Evolutionary conservation across 306 rosid genomes (phyloP), one percentile per base, ranked within the genome.

Genomic region (Prunus campanulata): DNA sequence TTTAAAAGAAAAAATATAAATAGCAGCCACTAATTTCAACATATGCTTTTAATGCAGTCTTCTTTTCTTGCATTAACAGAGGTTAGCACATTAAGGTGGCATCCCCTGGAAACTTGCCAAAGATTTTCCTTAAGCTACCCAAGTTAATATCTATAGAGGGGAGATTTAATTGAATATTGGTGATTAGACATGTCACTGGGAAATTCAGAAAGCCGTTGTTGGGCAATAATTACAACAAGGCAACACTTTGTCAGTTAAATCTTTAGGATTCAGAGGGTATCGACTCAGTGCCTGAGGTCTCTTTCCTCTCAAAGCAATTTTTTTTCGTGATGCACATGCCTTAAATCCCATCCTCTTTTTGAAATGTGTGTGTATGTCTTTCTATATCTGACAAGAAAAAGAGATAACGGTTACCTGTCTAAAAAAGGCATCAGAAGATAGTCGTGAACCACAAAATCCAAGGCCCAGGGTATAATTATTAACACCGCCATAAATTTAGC

Each of bases 401-500:
- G 50, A 66, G 29, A 55, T 3, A 46, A 11, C 5, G 18, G 66
- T 75, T 86, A 92, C 98, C 96, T 92, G 87, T 95, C 97, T 71
- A 95, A 80, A 75, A 95, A 95, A 62, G 98, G 98, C 97, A 95
- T 92, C 66, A 95, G 91, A 77, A 89, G 66, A 75, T 89, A 95
- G 88, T 95, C 97, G 82, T 95, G 98, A 78, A 90, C 96, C 86
- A 90, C 78, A 71, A 95, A 92, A 85, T 95, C 97, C 81, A 95
- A 77, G 69, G 95, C 92, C 90, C 93, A 95, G 70, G 98, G 98
- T 62, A 95, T 70, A 75, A 95, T 78, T 42, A 95, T 85, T 86
- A 95, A 81, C 25, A 89, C 74, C 16, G 91, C 93, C 87, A 95
- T 85, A 87, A 95, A 95, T 68, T 90, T 88, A 77, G 97, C 98